Evolutionary conservation across 495 filamentous ascomycete genomes (phyloP).

Genomic region (Eremomyces bilateralis): DNA sequence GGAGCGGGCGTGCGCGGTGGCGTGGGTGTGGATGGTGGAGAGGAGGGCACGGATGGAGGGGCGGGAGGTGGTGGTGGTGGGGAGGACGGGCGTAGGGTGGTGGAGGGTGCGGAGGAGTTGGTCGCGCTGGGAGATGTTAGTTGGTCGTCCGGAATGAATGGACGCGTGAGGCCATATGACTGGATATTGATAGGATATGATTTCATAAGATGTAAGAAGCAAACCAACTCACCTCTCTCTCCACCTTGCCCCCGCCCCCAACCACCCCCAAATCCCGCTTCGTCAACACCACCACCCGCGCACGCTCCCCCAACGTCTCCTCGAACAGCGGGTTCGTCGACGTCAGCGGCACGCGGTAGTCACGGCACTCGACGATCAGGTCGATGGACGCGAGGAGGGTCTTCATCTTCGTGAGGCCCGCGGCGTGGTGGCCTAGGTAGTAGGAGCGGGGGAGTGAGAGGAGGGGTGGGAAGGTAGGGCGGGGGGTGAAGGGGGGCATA

Average conservation of each 20-base stretch:
- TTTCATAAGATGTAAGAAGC: too few relatives aligned
- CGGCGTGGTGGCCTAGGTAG: constrained; percentile 84
- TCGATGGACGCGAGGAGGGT: constrained; percentile 58
- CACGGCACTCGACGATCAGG: constrained; percentile 84
- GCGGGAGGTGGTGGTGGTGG: constrained; percentile 32
- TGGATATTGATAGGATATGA: too few relatives aligned
- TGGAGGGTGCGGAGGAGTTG: constrained; percentile 36
- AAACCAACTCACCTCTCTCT: too few relatives aligned
- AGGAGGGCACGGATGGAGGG: constrained; percentile 32
- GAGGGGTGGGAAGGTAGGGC: constrained; percentile 41
- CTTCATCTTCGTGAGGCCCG: constrained; percentile 72
- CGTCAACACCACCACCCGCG: constrained; percentile 75
- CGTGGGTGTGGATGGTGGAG: constrained; percentile 28
- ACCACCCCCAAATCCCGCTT: constrained; percentile 73
- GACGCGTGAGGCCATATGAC: too few relatives aligned
- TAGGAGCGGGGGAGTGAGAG: constrained; percentile 70
- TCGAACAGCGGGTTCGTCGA: constrained; percentile 88
- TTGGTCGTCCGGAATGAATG: too few relatives aligned
- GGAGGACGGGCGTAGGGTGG: constrained; percentile 34
- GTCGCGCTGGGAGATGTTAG: too few relatives aligned
- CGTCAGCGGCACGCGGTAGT: constrained; percentile 73
- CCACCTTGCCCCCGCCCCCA: too few relatives aligned
- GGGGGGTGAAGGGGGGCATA: constrained; percentile 41
- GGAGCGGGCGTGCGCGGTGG: constrained; percentile 23
- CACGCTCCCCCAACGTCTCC: constrained; percentile 38